A percentile compares a stretch with the other conserved stretches of the same genome.
Evolutionary conservation across 345 rosid genomes (phyloP).

Genomic region (Murraya koenigii): DNA sequence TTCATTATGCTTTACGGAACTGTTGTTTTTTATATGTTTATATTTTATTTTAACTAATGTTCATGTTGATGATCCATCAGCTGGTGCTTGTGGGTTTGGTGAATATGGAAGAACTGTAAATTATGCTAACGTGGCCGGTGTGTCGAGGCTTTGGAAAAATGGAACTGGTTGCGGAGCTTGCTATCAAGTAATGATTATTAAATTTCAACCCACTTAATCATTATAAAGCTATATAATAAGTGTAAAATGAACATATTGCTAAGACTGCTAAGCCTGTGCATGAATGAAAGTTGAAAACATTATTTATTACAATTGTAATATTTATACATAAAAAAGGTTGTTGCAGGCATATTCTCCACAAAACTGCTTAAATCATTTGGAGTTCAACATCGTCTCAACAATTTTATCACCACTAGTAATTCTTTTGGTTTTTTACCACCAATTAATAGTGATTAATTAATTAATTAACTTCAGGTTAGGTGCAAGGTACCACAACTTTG

Average conservation of each 20-base stretch:
- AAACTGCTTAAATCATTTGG: background rate
- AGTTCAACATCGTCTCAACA: background rate
- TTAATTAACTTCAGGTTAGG: conserved; percentile 47
- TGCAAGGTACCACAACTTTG: conserved; percentile 64
- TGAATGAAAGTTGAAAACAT: background rate
- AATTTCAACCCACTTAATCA: background rate
- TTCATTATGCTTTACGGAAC: background rate
- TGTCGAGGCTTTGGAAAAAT: conserved; percentile 59
- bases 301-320: background rate
- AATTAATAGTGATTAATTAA: background rate
- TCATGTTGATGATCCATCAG: conserved; percentile 27
- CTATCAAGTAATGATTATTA: conserved; percentile 56
- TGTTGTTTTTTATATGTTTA: background rate
- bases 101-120: conserved; percentile 71
- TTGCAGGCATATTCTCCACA: background rate
- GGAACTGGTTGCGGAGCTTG: conserved; percentile 92
- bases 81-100: conserved; percentile 84
- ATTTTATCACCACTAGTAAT: background rate
- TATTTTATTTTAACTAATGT: background rate
- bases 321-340: background rate
- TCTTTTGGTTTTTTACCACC: background rate
- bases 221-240: no score
- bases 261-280: background rate
- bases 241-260: background rate
- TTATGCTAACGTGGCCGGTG: conserved; percentile 80